Evolutionary conservation across 441 rosid species (phyloP).

Genomic region (Pelargonium fulgidum): DNA sequence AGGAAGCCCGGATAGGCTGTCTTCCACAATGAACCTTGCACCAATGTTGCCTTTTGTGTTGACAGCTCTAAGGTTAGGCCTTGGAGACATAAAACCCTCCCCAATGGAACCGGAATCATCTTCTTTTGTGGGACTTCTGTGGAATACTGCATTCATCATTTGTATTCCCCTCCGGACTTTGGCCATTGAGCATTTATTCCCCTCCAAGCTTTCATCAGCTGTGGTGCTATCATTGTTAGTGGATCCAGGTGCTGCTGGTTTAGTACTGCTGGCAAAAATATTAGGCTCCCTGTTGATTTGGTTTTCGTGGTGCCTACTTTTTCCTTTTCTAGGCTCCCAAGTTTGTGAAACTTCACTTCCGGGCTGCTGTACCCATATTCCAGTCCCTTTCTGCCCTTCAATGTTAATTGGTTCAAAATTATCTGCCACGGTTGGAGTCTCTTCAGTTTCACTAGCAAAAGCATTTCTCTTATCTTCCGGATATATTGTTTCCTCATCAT

Average conservation of each 20-base stretch:
- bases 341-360: constrained; percentile 69
- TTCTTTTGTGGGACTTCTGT: constrained; percentile 41
- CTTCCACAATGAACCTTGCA: constrained; percentile 43
- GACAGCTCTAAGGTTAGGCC: constrained; percentile 45
- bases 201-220: constrained; percentile 44
- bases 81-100: constrained; percentile 40
- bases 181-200: constrained; percentile 23
- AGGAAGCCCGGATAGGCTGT: constrained; percentile 29
- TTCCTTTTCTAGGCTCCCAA: constrained; percentile 89
- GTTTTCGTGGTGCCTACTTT: constrained; percentile 42
- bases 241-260: constrained; percentile 34
- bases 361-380: constrained; percentile 82
- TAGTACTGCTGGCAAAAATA: constrained; percentile 28
- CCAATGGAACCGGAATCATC: constrained; percentile 32
- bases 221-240: constrained; percentile 39
- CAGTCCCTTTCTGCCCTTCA: constrained; percentile 66
- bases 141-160: constrained; percentile 54
- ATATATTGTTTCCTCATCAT: constrained; percentile 33
- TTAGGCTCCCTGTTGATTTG: constrained; percentile 33
- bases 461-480: constrained; percentile 41
- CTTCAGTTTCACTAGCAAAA: constrained; percentile 29
- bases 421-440: constrained; percentile 45
- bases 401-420: constrained; percentile 70
- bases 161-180: constrained; percentile 39
- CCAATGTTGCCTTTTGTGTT: constrained; percentile 35